Conservation (phyloP, 768 basidiomycete species). For the Coprinellus micaceus region DNA sequence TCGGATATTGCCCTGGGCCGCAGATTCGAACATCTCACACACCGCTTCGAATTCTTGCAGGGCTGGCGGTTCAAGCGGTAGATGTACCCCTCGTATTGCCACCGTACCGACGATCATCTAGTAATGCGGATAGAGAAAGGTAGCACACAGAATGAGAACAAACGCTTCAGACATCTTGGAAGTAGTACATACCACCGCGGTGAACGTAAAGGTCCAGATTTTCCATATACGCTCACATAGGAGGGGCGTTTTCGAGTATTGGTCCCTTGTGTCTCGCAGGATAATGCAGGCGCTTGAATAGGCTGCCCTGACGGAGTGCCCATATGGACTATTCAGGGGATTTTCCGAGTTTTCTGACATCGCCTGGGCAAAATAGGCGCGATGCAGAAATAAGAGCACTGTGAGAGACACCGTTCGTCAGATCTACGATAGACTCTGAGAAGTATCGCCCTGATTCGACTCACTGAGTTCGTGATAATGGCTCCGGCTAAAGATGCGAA, state of each 20-base stretch:
- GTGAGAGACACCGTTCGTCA: constrained; percentile 3
- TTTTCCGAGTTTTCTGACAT: constrained; percentile 45
- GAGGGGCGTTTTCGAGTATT: constrained; percentile 40
- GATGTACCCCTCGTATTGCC: constrained; percentile 41
- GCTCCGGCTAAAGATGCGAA: constrained; percentile 38
- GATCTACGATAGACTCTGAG: neutral
- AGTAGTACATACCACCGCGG: constrained; percentile 42
- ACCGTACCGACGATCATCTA: constrained; percentile 55
- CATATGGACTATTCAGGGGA: constrained; percentile 45
- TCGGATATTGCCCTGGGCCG: constrained; percentile 44
- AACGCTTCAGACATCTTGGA: neutral
- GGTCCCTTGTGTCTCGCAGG: constrained; percentile 36
- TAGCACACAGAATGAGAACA: too few relatives aligned
- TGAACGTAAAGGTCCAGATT: constrained; percentile 56
- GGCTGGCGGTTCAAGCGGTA: constrained; percentile 44
- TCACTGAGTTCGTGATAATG: constrained; percentile 46
- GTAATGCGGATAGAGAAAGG: neutral
- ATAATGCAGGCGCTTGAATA: constrained; percentile 50
- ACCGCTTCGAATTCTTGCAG: constrained; percentile 44
- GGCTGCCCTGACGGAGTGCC: constrained; percentile 48
- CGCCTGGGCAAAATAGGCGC: constrained; percentile 55
- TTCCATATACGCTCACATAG: constrained; percentile 53
- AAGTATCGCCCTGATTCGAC: constrained; percentile 9
- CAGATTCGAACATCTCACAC: constrained; percentile 41
- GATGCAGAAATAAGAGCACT: constrained; percentile 56